Conservation (phyloP, 2,329 filamentous ascomycete species). For the Tothia fuscella region DNA sequence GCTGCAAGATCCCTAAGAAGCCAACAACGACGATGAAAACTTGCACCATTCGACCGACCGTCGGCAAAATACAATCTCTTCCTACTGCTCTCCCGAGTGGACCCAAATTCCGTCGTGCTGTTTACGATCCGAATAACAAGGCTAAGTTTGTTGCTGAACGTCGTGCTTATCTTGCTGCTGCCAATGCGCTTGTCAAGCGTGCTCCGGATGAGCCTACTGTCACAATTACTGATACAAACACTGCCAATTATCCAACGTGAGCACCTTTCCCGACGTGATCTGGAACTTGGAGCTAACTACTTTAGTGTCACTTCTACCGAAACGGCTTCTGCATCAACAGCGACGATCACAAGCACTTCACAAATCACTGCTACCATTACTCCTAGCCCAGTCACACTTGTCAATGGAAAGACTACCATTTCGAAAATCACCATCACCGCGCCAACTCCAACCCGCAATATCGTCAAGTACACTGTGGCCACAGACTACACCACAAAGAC, state of each 20-base stretch:
- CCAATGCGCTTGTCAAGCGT: conserved; percentile 16
- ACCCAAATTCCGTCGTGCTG: conserved; percentile 17
- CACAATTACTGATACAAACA: conserved; percentile 21
- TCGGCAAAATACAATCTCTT: conserved; percentile 8
- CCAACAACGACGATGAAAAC: conserved; percentile 17
- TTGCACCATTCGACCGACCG: conserved; percentile 19
- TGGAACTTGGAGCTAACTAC: conserved; percentile 9
- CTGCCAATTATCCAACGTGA: conserved; percentile 17
- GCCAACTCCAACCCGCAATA: conserved; percentile 18
- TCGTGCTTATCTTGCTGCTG: conserved; percentile 15
- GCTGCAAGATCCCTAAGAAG: conserved; percentile 19
- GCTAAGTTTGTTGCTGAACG: conserved; percentile 15
- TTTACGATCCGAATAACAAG: conserved; percentile 12
- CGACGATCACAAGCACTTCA: conserved; percentile 9
- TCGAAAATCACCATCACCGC: conserved; percentile 17
- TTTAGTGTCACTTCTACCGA: not conserved
- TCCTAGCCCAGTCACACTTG: conserved; percentile 17
- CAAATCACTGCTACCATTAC: conserved; percentile 15
- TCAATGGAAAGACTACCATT: conserved; percentile 15
- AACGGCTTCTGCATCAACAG: not conserved
- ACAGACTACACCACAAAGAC: conserved; percentile 15
- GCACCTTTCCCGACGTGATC: conserved; percentile 13
- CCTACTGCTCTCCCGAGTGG: conserved; percentile 12
- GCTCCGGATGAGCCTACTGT: conserved; percentile 25
- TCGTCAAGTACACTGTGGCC: conserved; percentile 16